phyloP scores from a whole-genome alignment of 2,329 filamentous ascomycete species.

The Pseudogymnoascus sp. region DNA sequence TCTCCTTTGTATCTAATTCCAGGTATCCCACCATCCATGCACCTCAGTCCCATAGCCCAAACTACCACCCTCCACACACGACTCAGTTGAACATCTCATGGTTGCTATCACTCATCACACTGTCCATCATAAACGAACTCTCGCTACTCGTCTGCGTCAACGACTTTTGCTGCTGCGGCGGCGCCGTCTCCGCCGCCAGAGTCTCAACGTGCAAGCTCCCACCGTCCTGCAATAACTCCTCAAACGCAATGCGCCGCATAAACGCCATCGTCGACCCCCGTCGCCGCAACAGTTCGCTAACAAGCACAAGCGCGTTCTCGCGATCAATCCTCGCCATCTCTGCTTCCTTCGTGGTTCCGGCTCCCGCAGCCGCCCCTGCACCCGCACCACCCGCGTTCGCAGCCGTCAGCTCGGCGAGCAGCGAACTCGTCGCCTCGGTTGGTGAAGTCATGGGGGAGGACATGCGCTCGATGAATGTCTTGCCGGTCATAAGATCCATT shows the following conservation, averaged over 20 bases:
- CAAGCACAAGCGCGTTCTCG: conserved; percentile 54
- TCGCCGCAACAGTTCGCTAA: conserved; percentile 46
- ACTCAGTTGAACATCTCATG: conserved; percentile 2
- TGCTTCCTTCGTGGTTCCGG: conserved; percentile 23
- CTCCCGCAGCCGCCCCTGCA: not conserved
- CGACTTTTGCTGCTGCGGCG: not conserved
- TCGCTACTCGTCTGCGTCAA: conserved; percentile 4
- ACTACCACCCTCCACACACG: not conserved
- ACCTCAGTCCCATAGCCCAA: not conserved
- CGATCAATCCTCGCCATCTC: conserved; percentile 47
- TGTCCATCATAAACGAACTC: conserved; percentile 1
- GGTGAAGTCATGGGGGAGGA: not conserved
- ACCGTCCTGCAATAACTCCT: conserved; percentile 44
- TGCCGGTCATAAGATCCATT: conserved; percentile 43
- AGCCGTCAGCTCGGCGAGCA: not conserved
- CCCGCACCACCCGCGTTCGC: not conserved
- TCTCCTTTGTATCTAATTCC: not conserved
- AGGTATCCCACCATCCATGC: not conserved
- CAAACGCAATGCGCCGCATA: conserved; percentile 36
- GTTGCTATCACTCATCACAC: not conserved
- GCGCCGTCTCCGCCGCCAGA: conserved; percentile 14
- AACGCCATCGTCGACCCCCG: conserved; percentile 36
- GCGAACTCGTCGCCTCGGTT: not conserved
- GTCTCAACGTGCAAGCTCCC: conserved; percentile 29
- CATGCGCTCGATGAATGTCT: conserved; percentile 25